A percentile compares a stretch with the other conserved stretches of the same genome.
phyloP scores from a whole-genome alignment of 1,284 basidiomycete species.

The Rhodotorula sp. region DNA sequence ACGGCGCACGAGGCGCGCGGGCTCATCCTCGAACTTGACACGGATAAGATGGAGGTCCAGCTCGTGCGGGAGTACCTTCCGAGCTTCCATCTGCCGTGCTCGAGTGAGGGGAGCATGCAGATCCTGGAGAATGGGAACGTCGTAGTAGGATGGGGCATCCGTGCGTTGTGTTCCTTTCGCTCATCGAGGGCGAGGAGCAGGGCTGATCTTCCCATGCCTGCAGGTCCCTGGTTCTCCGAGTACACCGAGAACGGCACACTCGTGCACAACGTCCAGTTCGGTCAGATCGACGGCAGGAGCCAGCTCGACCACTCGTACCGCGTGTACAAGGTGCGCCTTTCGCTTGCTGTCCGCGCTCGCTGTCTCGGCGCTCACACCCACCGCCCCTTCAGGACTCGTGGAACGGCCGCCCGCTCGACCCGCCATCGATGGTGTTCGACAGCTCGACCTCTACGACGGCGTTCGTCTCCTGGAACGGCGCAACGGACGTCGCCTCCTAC shows the following conservation, averaged over 20 bases:
- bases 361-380: not conserved
- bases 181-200: no score
- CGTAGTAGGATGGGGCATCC: slow-evolving; percentile 13
- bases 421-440: slow-evolving; percentile 37
- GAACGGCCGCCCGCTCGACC: slow-evolving; percentile 44
- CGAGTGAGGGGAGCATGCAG: slow-evolving; percentile 47
- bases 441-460: not conserved
- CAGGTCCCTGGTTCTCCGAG: slow-evolving; percentile 27
- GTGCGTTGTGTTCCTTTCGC: not conserved
- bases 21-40: slow-evolving; percentile 46
- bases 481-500: slow-evolving; percentile 47
- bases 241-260: slow-evolving; percentile 43
- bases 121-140: slow-evolving; percentile 28
- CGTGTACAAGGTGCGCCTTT: slow-evolving; percentile 27
- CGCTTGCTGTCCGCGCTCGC: not conserved
- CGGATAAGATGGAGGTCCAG: slow-evolving; percentile 33
- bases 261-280: slow-evolving; percentile 47
- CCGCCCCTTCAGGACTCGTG: slow-evolving; percentile 28
- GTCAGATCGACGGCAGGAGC: slow-evolving; percentile 33
- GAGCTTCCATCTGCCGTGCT: slow-evolving; percentile 39
- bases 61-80: slow-evolving; percentile 43
- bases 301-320: slow-evolving; percentile 46
- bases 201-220: not conserved
- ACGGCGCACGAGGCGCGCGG: slow-evolving; percentile 42
- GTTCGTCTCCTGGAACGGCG: slow-evolving; percentile 49